Conservation (phyloP, 164 flowering plant species). For the Liquidambar formosana region DNA sequence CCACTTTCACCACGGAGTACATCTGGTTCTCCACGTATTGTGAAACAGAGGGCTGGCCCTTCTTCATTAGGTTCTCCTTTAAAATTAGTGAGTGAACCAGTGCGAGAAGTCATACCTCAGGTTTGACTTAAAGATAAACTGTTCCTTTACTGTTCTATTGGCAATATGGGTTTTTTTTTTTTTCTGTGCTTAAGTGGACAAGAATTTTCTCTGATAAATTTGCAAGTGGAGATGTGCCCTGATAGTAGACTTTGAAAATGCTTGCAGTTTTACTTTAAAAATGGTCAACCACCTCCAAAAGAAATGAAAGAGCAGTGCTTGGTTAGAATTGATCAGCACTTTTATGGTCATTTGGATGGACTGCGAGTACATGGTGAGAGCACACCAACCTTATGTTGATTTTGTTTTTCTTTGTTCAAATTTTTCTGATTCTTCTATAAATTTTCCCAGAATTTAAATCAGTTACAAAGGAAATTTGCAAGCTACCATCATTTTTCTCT, state of each 20-base stretch:
- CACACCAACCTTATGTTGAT: not conserved
- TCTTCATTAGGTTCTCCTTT: constrained; percentile 76
- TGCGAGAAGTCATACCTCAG: constrained; percentile 86
- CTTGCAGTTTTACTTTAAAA: constrained; percentile 83
- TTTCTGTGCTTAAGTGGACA: not conserved
- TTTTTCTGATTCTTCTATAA: not conserved
- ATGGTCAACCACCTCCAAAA: constrained; percentile 84
- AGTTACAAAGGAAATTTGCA: constrained; percentile 78
- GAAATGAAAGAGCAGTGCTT: constrained; percentile 70
- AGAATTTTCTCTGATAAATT: not conserved
- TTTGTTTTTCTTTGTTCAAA: not conserved
- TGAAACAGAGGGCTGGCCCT: constrained; percentile 67
- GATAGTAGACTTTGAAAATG: not conserved
- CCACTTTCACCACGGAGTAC: constrained; percentile 92
- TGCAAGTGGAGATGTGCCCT: not conserved
- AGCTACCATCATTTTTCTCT: constrained; percentile 89
- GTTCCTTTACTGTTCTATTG: not conserved
- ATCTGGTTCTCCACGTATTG: constrained; percentile 80
- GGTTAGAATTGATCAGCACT: constrained; percentile 55
- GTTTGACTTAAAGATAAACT: constrained; percentile 28
- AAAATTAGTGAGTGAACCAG: constrained; percentile 70
- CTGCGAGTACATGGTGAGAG: constrained; percentile 64
- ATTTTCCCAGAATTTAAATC: constrained; percentile 59
- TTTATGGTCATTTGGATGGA: constrained; percentile 63
- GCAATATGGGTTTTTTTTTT: not conserved